Evolutionary conservation across 148 eudicot species (phyloP).

Genomic region (Rhododendron mucronatum): DNA sequence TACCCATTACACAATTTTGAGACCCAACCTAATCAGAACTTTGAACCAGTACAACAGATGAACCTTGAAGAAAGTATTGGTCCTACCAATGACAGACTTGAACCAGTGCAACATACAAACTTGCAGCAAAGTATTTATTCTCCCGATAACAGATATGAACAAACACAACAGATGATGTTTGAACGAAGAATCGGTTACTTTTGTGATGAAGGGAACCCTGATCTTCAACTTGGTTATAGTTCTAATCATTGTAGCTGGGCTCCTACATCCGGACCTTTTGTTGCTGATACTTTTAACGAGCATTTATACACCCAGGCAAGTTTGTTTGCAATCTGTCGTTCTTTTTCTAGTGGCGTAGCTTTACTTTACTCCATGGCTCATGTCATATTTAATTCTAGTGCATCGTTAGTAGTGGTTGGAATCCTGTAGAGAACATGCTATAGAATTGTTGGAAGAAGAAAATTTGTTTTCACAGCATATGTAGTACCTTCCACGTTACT

Average conservation of each 20-base stretch:
- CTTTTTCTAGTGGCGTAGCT: background rate
- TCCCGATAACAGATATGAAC: background rate
- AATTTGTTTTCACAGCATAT: background rate
- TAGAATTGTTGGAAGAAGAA: background rate
- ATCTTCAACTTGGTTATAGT: conserved; percentile 6
- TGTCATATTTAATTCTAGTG: background rate
- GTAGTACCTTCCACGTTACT: background rate
- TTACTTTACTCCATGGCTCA: background rate
- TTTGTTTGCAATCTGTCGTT: background rate
- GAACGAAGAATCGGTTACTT: conserved; percentile 9
- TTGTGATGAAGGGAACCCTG: conserved; percentile 8
- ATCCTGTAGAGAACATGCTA: background rate
- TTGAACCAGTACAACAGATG: conserved; percentile 2
- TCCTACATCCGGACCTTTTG: background rate
- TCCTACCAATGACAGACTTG: background rate
- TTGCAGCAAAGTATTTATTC: conserved; percentile 6
- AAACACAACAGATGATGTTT: background rate
- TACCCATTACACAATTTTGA: conserved; percentile 2
- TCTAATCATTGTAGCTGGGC: conserved; percentile 5
- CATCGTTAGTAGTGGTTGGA: background rate
- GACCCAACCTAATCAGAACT: background rate
- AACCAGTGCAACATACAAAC: conserved; percentile 5
- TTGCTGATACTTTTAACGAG: background rate
- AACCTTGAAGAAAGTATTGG: conserved; percentile 14
- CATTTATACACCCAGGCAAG: conserved; percentile 18